Evolutionary conservation across 768 basidiomycete species (phyloP).

Genomic region (Mycena kentingensis): DNA sequence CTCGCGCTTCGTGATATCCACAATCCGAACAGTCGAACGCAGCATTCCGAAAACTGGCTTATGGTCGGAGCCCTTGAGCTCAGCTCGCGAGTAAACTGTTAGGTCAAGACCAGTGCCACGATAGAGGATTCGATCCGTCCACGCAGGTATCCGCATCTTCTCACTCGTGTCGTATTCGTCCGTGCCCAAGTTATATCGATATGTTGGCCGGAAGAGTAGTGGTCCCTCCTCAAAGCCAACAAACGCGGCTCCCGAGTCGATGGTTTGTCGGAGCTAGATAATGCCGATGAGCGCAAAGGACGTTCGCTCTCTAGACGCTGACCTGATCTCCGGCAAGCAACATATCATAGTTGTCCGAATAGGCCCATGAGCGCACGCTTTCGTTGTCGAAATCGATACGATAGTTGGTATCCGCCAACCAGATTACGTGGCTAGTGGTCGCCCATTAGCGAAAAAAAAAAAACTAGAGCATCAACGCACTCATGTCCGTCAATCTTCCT

Average conservation of each 20-base stretch:
- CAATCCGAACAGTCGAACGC: conserved; percentile 70
- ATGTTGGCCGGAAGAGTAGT: conserved; percentile 90
- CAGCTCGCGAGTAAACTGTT: conserved; percentile 78
- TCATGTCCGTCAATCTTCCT: conserved; percentile 89
- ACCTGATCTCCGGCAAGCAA: conserved; percentile 89
- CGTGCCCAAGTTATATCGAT: conserved; percentile 83
- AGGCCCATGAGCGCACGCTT: conserved; percentile 68
- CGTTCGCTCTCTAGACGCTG: conserved; percentile 22
- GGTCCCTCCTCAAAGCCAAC: conserved; percentile 86
- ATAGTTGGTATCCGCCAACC: conserved; percentile 96
- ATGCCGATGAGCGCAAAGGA: conserved; percentile 10
- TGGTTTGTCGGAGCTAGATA: conserved; percentile 67
- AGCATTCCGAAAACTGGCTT: conserved; percentile 92
- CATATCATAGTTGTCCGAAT: conserved; percentile 65
- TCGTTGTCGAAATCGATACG: conserved; percentile 87
- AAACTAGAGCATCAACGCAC: conserved; percentile 48
- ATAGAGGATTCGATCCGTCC: conserved; percentile 97
- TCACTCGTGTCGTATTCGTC: conserved; percentile 94
- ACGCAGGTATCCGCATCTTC: conserved; percentile 94
- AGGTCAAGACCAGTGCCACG: conserved; percentile 73
- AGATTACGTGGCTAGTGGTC: conserved; percentile 75
- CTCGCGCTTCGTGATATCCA: conserved; percentile 77
- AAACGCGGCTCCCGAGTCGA: conserved; percentile 76
- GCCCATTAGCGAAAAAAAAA: not conserved
- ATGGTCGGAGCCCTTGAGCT: conserved; percentile 92